phyloP scores from a whole-genome alignment of 352 stramenopile species.

The Phytophthora ohioensis region DNA sequence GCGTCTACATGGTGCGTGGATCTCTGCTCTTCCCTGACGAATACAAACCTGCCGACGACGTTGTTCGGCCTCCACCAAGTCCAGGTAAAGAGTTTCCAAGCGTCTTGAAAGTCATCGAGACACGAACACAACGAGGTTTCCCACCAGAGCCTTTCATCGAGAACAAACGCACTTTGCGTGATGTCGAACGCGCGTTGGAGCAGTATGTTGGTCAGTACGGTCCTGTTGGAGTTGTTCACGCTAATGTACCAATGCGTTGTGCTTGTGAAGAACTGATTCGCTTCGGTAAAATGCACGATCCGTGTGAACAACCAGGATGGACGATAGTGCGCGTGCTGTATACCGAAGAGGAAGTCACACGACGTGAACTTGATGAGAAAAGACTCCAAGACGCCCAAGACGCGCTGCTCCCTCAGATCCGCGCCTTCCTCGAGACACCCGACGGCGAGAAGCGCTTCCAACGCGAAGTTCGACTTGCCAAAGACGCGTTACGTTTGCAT shows the following conservation, averaged over 20 bases:
- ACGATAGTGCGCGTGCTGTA: slow-evolving; percentile 70
- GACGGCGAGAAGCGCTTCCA: slow-evolving; percentile 77
- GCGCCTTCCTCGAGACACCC: slow-evolving; percentile 60
- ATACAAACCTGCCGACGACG: slow-evolving; percentile 36
- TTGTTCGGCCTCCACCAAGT: slow-evolving; percentile 24
- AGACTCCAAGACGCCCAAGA: slow-evolving; percentile 53
- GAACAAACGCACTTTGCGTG: slow-evolving; percentile 36
- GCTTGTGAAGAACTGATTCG: slow-evolving; percentile 72
- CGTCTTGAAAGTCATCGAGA: slow-evolving; percentile 70
- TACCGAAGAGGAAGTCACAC: slow-evolving; percentile 60
- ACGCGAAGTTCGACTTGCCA: slow-evolving; percentile 58
- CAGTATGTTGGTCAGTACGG: slow-evolving; percentile 73
- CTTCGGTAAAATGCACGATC: slow-evolving; percentile 75
- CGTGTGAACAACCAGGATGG: slow-evolving; percentile 68
- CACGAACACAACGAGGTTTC: slow-evolving; percentile 72
- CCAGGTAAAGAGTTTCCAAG: slow-evolving; percentile 51
- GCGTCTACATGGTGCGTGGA: slow-evolving; percentile 58
- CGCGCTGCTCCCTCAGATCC: slow-evolving; percentile 65
- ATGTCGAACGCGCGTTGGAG: slow-evolving; percentile 61
- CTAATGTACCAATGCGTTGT: slow-evolving; percentile 77
- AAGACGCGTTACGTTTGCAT: slow-evolving; percentile 48
- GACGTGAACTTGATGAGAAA: slow-evolving; percentile 57
- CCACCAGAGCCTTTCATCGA: slow-evolving; percentile 65
- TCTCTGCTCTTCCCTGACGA: slow-evolving; percentile 60
- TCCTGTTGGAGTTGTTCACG: slow-evolving; percentile 63